Percentiles rank a stretch among this genome's conserved stretches.
Conservation (phyloP, 768 basidiomycete species). For the Hemileccinum impolitum region DNA sequence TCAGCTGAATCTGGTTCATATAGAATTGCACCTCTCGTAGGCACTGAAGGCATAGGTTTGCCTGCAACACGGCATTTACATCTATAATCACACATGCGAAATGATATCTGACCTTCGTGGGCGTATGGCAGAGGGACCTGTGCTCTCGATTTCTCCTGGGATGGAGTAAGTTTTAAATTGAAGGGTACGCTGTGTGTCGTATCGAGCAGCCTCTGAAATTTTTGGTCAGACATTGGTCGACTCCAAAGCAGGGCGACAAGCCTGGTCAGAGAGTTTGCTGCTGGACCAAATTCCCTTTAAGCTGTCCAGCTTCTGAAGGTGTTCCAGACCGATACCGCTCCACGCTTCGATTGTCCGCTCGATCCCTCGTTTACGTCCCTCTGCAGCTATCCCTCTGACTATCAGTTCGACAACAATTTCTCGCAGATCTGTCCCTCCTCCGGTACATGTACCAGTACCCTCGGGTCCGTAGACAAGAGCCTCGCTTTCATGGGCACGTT, state of each 20-base stretch:
- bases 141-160: conserved; percentile 76
- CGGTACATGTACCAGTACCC: conserved; percentile 44
- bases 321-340: conserved; percentile 41
- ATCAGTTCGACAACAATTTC: conserved; percentile 67
- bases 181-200: conserved; percentile 75
- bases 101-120: conserved; percentile 63
- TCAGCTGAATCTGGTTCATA: conserved; percentile 95
- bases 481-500: conserved; percentile 56
- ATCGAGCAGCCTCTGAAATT: conserved; percentile 43
- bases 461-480: conserved; percentile 54
- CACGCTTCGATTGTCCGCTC: conserved; percentile 68
- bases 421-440: conserved; percentile 30
- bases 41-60: conserved; percentile 21
- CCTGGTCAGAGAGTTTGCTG: conserved; percentile 29
- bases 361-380: conserved; percentile 49
- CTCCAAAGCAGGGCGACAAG: conserved; percentile 26
- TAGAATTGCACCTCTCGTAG: conserved; percentile 51
- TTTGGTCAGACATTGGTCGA: not conserved
- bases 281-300: conserved; percentile 46
- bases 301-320: conserved; percentile 48
- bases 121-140: conserved; percentile 88
- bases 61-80: conserved; percentile 28
- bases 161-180: conserved; percentile 79
- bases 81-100: not conserved
- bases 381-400: conserved; percentile 41